Evolutionary conservation across 805 yeast genomes (phyloP).

Genomic region (Komagataella phaffii): DNA sequence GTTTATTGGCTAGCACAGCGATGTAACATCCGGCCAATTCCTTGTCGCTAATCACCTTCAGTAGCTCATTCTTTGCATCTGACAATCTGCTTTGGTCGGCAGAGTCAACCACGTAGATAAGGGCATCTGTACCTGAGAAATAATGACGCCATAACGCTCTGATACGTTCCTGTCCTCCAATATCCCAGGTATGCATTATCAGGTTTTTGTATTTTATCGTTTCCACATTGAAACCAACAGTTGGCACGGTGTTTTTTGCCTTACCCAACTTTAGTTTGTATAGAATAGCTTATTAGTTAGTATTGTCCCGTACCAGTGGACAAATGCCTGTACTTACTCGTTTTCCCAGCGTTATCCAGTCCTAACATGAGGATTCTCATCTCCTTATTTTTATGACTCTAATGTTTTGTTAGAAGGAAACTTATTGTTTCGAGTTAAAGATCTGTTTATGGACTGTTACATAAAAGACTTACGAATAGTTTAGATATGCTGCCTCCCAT

Average conservation of each 20-base stretch:
- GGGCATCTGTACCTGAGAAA: conserved; percentile 84
- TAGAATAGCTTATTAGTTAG: conserved; percentile 36
- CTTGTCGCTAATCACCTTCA: conserved; percentile 67
- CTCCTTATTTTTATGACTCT: conserved; percentile 12
- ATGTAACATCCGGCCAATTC: conserved; percentile 72
- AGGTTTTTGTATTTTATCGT: conserved; percentile 31
- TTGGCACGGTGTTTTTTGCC: conserved; percentile 72
- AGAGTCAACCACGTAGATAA: conserved; percentile 83
- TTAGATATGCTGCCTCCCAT: neutral
- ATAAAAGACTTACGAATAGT: neutral
- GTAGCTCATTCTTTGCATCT: conserved; percentile 68
- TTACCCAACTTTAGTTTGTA: conserved; percentile 74
- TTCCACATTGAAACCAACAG: conserved; percentile 83
- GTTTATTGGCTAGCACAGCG: conserved; percentile 82
- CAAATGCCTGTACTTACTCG: conserved; percentile 23
- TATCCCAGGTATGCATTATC: conserved; percentile 60
- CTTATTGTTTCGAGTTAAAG: neutral
- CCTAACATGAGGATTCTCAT: conserved; percentile 76
- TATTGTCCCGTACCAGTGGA: neutral
- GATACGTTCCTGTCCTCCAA: conserved; percentile 90
- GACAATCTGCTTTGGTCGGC: conserved; percentile 59
- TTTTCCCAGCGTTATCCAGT: conserved; percentile 86
- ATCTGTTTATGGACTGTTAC: neutral
- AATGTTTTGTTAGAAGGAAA: neutral
- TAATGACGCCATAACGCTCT: conserved; percentile 94